Evolutionary conservation across 164 flowering plant genomes (phyloP).

Genomic region (Aristolochia contorta): DNA sequence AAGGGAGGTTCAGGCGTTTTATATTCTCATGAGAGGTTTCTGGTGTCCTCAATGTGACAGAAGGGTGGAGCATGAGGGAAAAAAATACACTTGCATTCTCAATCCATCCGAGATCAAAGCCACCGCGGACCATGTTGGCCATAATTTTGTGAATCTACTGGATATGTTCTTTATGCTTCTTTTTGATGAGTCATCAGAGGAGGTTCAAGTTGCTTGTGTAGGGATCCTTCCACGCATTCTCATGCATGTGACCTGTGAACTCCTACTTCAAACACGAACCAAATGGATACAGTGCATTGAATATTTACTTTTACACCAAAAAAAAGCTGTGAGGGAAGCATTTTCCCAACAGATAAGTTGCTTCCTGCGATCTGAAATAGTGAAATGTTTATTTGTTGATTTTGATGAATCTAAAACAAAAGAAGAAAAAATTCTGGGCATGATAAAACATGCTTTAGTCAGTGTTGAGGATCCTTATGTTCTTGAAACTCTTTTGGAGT

Average conservation of each 20-base stretch:
- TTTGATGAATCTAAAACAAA: slow-evolving; percentile 31
- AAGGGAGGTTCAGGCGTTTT: slow-evolving; percentile 22
- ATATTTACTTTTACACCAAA: slow-evolving; percentile 47
- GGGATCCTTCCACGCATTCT: slow-evolving; percentile 49
- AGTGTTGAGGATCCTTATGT: slow-evolving; percentile 56
- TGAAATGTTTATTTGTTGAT: slow-evolving; percentile 47
- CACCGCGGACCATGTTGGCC: slow-evolving; percentile 15
- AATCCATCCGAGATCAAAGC: slow-evolving; percentile 15
- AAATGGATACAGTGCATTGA: slow-evolving; percentile 69
- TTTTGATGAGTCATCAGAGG: slow-evolving; percentile 70
- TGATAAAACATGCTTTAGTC: slow-evolving; percentile 55
- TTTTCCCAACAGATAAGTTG: slow-evolving; percentile 60
- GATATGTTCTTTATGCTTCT: slow-evolving; percentile 59
- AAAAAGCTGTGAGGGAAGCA: slow-evolving; percentile 69
- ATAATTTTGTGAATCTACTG: slow-evolving; percentile 35
- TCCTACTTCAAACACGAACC: slow-evolving; percentile 36
- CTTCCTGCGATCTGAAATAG: slow-evolving; percentile 46
- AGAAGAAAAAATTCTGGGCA: slow-evolving; percentile 57
- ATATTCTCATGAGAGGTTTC: slow-evolving; percentile 44
- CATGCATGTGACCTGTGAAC: slow-evolving; percentile 40
- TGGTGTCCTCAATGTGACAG: slow-evolving; percentile 81
- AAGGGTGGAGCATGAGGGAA: slow-evolving; percentile 10
- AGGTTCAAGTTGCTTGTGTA: slow-evolving; percentile 75
- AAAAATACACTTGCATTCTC: slow-evolving; percentile 12
- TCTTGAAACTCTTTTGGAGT: slow-evolving; percentile 70